phyloP scores from a whole-genome alignment of 768 basidiomycete species.

The Coprinopsis sp. region DNA sequence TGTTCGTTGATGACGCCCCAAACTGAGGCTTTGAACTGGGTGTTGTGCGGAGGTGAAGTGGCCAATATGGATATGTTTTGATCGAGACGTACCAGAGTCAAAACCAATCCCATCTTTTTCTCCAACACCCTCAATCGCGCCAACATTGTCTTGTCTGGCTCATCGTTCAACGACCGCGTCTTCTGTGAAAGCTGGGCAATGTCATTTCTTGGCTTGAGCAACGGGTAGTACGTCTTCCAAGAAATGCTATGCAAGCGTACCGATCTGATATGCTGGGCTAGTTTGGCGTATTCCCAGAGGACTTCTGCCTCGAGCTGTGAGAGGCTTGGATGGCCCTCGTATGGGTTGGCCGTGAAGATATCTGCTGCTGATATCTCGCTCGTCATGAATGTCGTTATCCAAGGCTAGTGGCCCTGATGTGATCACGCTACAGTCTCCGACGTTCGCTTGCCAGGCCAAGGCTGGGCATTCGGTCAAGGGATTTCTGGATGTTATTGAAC shows the following conservation, averaged over 20 bases:
- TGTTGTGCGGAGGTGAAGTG: background rate
- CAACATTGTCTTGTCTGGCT: slow-evolving; percentile 76
- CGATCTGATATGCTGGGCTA: slow-evolving; percentile 73
- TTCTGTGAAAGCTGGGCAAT: slow-evolving; percentile 53
- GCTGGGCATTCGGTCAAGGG: too few species aligned
- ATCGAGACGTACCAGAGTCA: slow-evolving; percentile 73
- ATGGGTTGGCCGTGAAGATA: slow-evolving; percentile 63
- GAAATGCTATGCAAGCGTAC: too few species aligned
- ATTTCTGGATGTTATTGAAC: too few species aligned
- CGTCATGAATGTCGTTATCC: slow-evolving; percentile 4
- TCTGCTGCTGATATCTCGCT: slow-evolving; percentile 18
- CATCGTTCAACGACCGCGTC: slow-evolving; percentile 66
- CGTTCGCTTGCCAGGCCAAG: too few species aligned
- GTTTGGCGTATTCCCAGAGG: slow-evolving; percentile 90
- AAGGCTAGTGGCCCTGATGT: background rate
- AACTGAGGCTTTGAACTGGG: slow-evolving; percentile 91
- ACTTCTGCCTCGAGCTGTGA: slow-evolving; percentile 70
- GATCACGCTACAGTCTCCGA: too few species aligned
- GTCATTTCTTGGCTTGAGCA: background rate
- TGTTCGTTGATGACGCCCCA: slow-evolving; percentile 92
- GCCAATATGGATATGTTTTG: background rate
- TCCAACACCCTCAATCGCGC: slow-evolving; percentile 76
- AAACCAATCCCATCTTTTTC: slow-evolving; percentile 90
- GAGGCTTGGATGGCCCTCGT: slow-evolving; percentile 64
- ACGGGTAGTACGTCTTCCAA: background rate